Evolutionary conservation across 306 rosid genomes (phyloP).

Genomic region (Gillenia trifoliata): DNA sequence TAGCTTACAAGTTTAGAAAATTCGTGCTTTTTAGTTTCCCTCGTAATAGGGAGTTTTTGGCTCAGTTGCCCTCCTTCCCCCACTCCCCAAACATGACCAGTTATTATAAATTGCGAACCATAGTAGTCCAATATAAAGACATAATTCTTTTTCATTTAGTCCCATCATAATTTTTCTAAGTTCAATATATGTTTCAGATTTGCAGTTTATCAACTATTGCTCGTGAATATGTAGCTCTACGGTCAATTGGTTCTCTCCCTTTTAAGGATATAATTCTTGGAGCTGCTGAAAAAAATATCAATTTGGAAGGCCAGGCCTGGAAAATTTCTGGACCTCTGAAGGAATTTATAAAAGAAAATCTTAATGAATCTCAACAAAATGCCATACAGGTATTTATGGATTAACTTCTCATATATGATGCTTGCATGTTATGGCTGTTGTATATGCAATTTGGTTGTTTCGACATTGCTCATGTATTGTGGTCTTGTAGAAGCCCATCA

Average conservation of each 20-base stretch:
- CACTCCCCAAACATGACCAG: too few species aligned
- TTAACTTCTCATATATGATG: background rate
- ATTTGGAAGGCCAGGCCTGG: constrained; percentile 54
- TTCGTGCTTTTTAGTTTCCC: background rate
- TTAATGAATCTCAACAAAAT: constrained; percentile 71
- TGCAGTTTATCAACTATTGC: constrained; percentile 89
- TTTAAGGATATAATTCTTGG: constrained; percentile 77
- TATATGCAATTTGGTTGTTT: background rate
- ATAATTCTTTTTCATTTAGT: background rate
- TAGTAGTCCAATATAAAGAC: background rate
- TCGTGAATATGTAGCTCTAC: constrained; percentile 76
- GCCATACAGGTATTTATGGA: constrained; percentile 53
- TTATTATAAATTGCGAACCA: background rate
- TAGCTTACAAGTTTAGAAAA: background rate
- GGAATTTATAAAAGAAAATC: constrained; percentile 61
- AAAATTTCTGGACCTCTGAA: constrained; percentile 64
- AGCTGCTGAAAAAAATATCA: constrained; percentile 42
- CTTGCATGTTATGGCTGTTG: background rate
- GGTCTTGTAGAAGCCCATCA: background rate
- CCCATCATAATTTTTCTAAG: constrained; percentile 1
- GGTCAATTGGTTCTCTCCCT: constrained; percentile 57
- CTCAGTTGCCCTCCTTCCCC: too few species aligned
- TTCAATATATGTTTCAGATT: constrained; percentile 44
- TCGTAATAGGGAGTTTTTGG: background rate
- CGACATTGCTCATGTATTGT: background rate